A percentile compares a stretch with the other conserved stretches of the same genome.
Evolutionary conservation across 31 red algal species (phyloP).

Genomic region (Odonthalia washingtoniensis): DNA sequence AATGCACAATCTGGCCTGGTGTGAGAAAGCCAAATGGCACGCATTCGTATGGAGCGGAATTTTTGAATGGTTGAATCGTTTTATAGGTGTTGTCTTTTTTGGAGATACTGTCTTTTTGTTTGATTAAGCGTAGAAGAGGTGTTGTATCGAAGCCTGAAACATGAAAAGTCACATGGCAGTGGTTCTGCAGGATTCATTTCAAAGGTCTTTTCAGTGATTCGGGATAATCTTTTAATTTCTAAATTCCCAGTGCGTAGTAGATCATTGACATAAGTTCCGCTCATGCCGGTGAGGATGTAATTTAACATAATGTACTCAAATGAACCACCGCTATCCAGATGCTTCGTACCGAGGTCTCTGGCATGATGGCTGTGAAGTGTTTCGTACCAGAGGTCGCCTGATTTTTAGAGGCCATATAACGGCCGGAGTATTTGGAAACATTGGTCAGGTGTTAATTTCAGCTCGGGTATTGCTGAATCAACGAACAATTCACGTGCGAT

Average conservation of each 20-base stretch:
- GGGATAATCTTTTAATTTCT: background rate
- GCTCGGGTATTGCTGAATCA: no score
- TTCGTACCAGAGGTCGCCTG: constrained; percentile 41
- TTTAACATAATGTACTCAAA: constrained; percentile 4
- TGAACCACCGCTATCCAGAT: constrained; percentile 29
- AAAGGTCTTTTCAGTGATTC: background rate
- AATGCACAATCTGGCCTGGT: constrained; percentile 23
- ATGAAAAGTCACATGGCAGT: constrained; percentile 12
- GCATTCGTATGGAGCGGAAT: constrained; percentile 30
- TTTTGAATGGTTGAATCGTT: background rate
- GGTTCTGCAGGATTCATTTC: constrained; percentile 22
- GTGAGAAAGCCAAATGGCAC: constrained; percentile 31
- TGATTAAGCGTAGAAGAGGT: background rate
- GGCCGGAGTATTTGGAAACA: constrained; percentile 41
- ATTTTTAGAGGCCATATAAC: constrained; percentile 51
- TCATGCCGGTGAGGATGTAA: constrained; percentile 5
- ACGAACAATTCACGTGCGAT: constrained; percentile 48
- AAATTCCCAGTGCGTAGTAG: background rate
- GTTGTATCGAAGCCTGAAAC: background rate
- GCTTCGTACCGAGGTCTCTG: constrained; percentile 18
- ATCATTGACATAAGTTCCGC: constrained; percentile 45
- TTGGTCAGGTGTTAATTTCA: no score
- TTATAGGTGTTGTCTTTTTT: constrained; percentile 15
- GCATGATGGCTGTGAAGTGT: constrained; percentile 34
- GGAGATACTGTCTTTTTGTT: background rate